Base-by-base conservation (phyloP, 257 asterid genomes). In the Buddleja alternifolia region DNA sequence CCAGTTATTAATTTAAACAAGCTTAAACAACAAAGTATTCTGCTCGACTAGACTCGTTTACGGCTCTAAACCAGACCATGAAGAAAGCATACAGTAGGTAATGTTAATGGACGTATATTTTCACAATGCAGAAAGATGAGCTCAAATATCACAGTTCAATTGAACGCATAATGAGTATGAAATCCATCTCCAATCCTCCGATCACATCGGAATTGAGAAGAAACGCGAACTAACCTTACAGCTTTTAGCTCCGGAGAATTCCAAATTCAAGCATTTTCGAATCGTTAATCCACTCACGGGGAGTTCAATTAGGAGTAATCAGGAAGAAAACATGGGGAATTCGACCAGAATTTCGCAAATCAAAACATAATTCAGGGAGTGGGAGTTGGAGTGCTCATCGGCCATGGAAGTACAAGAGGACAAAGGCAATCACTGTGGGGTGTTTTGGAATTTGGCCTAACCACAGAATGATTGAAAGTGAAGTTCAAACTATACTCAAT, bases 371-470 rank as follows among this genome's bases (percentile, higher is more conserved):
- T 25, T 44, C 32, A 44, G 68, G 67, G 21, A n/a, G 12, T 23
- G 68, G 36, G 5, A 11, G 50, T n/a, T n/a, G n/a, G n/a, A n/a
- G n/a, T n/a, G 29, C 51, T 32, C 74, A 46, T 73, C 60, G 63
- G 57, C 73, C 39, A 65, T 47, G 68, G 12, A 29, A 2, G 34
- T 29, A 29, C 34, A 29, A 29, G 2, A 29, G 34, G 34, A 29
- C 34, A 29, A 29, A 29, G 5, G 34, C 34, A 2, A 29, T 29
- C 5, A 29, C 34, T 29, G 5, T 5, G 2, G 34, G 34, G 2
- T 29, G 5, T 29, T 29, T 29, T 29, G 34, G 34, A 29, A 29
- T 29, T 29, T 29, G 2, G 34, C 34, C 34, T 29, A 29, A 29
- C 34, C 34, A 29, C 2, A 29, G 2, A 29, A 29, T 29, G 34